Percentiles rank a stretch among this genome's conserved stretches.
Evolutionary conservation across 495 filamentous ascomycete species (phyloP).

Genomic region (Talaromyces thailandensis): DNA sequence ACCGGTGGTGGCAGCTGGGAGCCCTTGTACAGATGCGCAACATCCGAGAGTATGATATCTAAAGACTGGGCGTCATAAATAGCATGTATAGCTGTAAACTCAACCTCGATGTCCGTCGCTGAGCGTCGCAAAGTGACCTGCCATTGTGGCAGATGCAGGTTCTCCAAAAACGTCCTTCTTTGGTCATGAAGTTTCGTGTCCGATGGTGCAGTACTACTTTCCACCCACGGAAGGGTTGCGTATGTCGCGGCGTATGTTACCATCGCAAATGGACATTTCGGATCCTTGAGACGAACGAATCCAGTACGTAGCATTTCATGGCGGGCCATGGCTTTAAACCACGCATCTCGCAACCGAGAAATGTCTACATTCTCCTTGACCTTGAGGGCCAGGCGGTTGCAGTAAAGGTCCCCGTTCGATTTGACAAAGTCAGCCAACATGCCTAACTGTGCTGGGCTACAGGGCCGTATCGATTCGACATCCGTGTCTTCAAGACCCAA

Average conservation of each 20-base stretch:
- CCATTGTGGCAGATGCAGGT: conserved; percentile 40
- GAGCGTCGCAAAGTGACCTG: conserved; percentile 25
- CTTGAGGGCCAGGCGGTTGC: conserved; percentile 66
- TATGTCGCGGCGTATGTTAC: conserved; percentile 36
- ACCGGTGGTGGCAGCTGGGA: conserved; percentile 9
- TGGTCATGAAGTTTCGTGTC: conserved; percentile 2
- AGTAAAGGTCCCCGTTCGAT: conserved; percentile 60
- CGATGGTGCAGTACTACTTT: conserved; percentile 13
- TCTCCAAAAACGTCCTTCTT: conserved; percentile 18
- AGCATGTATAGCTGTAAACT: conserved; percentile 59
- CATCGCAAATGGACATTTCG: conserved; percentile 55
- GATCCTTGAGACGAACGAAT: conserved; percentile 45
- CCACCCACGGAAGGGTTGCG: conserved; percentile 35
- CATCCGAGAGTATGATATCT: conserved; percentile 45
- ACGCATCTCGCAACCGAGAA: conserved; percentile 46
- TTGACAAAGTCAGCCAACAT: conserved; percentile 69
- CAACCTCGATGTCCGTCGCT: conserved; percentile 16
- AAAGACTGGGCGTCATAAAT: conserved; percentile 73
- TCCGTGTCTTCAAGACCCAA: conserved; percentile 9
- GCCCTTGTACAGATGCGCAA: conserved; percentile 31
- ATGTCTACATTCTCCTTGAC: conserved; percentile 41
- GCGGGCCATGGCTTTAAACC: conserved; percentile 41
- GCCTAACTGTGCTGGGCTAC: conserved; percentile 67
- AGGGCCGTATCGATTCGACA: conserved; percentile 26
- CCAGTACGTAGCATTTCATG: conserved; percentile 65